Percentiles rank a stretch among this genome's conserved stretches.
These are phyloP conservation scores for Solanum piurae DNA, from an alignment of 257 asterid species.

Conservation along the genomic window DNA sequence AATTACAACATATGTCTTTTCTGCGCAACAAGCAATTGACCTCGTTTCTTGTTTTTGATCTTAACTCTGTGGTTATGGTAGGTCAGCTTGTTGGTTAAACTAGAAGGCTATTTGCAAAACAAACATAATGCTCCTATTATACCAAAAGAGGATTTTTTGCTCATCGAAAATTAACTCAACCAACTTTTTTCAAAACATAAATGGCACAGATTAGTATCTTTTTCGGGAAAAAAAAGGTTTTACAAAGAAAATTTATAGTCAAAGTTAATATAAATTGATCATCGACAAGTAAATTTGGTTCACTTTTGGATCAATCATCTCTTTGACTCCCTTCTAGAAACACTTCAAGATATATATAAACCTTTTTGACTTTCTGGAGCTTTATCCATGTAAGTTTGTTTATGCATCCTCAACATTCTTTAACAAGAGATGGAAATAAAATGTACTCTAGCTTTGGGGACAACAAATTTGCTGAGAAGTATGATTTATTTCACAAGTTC, in stretches of 20 bases:
- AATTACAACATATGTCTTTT: background rate
- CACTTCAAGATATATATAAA: background rate
- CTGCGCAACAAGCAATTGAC: background rate
- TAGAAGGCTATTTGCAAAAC: background rate
- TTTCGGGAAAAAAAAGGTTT: accelerated
- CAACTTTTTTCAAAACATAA: background rate
- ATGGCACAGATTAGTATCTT: background rate
- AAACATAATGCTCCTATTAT: background rate
- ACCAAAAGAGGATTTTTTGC: background rate
- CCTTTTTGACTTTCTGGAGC: background rate
- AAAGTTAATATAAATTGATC: background rate
- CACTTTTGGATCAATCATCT: background rate
- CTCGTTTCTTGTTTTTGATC: background rate
- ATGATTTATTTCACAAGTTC: background rate
- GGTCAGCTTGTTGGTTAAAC: background rate
- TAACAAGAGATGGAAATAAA: background rate
- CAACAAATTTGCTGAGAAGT: background rate
- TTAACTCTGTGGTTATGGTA: background rate
- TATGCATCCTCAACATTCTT: background rate
- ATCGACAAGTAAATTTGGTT: background rate
- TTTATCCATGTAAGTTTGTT: background rate
- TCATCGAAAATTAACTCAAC: background rate
- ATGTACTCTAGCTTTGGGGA: background rate
- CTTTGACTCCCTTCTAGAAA: background rate
- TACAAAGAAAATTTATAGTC: background rate